Evolutionary conservation across 306 rosid species (phyloP), one percentile per base, ranked within the genome.

Genomic region (Trifolium subterraneum): DNA sequence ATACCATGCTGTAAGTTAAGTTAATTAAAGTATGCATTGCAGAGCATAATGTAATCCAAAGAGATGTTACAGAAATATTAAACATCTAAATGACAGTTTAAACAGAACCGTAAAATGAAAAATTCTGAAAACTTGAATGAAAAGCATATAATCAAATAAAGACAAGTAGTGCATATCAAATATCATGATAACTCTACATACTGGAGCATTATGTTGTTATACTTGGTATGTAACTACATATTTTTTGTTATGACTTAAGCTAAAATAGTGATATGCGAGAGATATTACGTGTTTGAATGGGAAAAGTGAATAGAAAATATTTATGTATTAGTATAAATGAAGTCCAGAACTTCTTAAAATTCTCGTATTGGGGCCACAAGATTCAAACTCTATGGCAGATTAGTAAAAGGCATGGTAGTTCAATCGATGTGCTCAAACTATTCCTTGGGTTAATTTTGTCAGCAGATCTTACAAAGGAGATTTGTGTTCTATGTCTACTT

Each of bases 391-490:
- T 3, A 54, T 8, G 14, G 13, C 29, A 54, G 7, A 20, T 19
- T 19, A 54, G 14, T 20, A 54, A 54, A 54, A 54, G 19, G 60
- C 29, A 54, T 20, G 29, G 60, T 54, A 54, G 60, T 54, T 54
- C 60, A 20, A 54, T 20, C 60, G 20, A 54, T 0, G 27, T 9
- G 60, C 15, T 20, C 29, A 54, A 54, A 19, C 14, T 20, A 29
- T 19, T 54, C 10, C 60, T 54, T 10, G 4, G 2, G 60, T 54
- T 54, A 19, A 54, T 54, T 54, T 19, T 3, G 10, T 54, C 7
- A 19, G 29, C 60, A 54, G 14, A 54, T 19, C 29, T 54, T 9
- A 19, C 55, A 15, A 19, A 52, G 6, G 60, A 52, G 27, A 9
- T 3, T 54, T 54, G 60, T 54, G 13, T 10, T 52, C 59, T 52